Conservation (phyloP, 805 yeast species). For the Ogataea henricii region DNA sequence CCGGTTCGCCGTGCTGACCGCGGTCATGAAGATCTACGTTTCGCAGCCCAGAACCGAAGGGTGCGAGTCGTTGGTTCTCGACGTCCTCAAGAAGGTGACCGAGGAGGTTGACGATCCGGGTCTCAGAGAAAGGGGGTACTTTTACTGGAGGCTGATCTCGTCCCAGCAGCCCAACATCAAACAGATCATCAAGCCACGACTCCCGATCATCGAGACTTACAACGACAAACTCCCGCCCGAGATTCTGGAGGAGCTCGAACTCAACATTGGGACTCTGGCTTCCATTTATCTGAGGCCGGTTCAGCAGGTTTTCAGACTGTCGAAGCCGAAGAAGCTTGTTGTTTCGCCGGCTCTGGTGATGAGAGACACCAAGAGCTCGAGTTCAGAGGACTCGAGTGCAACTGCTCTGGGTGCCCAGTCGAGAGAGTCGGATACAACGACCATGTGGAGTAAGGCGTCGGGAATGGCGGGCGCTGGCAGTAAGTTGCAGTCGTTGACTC, state of each 20-base stretch:
- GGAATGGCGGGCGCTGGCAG: neutral
- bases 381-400: conserved; percentile 9
- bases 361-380: conserved; percentile 9
- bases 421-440: conserved; percentile 6
- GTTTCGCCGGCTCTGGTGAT: conserved; percentile 47
- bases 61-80: conserved; percentile 59
- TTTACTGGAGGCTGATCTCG: conserved; percentile 82
- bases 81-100: conserved; percentile 64
- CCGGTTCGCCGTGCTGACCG: conserved; percentile 71
- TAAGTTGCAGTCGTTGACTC: neutral
- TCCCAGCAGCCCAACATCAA: conserved; percentile 41
- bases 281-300: conserved; percentile 85
- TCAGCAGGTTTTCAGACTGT: conserved; percentile 70
- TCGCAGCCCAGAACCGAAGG: conserved; percentile 43
- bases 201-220: conserved; percentile 67
- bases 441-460: conserved; percentile 6
- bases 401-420: conserved; percentile 6
- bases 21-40: conserved; percentile 69
- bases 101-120: conserved; percentile 83
- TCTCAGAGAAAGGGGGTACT: conserved; percentile 77
- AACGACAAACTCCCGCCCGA: conserved; percentile 69
- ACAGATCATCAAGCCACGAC: conserved; percentile 57
- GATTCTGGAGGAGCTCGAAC: conserved; percentile 77
- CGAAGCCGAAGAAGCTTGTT: conserved; percentile 52
- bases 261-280: conserved; percentile 79